Base-by-base conservation (phyloP, 345 rosid genomes). In the Microthlaspi erraticum region DNA sequence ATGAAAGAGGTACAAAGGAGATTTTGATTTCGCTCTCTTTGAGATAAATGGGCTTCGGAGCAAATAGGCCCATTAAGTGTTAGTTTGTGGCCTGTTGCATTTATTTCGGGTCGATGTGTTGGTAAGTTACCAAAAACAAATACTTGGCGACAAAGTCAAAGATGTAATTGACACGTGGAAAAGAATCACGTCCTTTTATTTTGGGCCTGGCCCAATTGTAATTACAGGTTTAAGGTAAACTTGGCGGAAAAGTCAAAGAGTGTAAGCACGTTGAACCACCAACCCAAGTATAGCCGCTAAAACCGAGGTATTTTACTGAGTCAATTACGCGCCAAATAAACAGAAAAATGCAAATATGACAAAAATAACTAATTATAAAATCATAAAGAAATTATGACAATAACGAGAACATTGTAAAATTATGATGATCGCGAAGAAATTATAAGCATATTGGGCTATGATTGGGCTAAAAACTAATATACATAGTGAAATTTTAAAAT, bases 181-280 rank as follows among this genome's bases (percentile, higher is more conserved):
- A 12, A 55, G 23, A 26, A 6, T 2, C 10, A 36, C 6, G 53
- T 44, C 3, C n/a, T 42, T 9, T 9, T 17, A 13, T 13, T 6
- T 14, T 68, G 54, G 63, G 64, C 63, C 54, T 32, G 63, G 54
- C 44, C 54, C 72, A 54, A 12, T 12, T 18, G 7, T 6, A 14
- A 44, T 8, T 17, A 60, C n/a, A 13, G 11, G 16, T 12, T 44
- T 64, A 58, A 58, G 31, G 18, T 11, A 52, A 66, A 55, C 72
- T 68, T 68, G 73, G 53, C 33, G 64, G 46, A 6, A 12, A 68
- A 68, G 72, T 42, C 62, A 54, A 54, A 50, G 53, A 66, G 14
- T 4, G 29, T 1, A 8, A 2, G 20, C 61, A 67, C 63, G 54
- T 55, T 63, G 55, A 29, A 34, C 16, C 14, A 58, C 73, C 10